phyloP scores from a whole-genome alignment of 2,329 filamentous ascomycete genomes.

The Cadophora gregata region DNA sequence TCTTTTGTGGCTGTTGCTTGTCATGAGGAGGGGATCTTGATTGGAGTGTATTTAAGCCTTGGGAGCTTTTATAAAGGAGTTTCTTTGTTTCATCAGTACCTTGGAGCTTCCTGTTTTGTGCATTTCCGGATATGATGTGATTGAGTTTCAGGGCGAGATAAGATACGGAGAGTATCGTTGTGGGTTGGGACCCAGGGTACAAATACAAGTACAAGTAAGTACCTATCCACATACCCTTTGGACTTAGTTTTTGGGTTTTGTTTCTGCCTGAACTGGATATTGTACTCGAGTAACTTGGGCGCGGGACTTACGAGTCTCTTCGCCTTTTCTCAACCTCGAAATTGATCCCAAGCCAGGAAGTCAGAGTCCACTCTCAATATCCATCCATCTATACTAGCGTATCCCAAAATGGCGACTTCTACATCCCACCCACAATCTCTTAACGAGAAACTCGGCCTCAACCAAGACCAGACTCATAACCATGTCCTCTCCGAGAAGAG shows the following conservation, averaged over 20 bases:
- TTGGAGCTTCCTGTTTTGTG: slow-evolving; percentile 5
- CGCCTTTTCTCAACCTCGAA: neutral
- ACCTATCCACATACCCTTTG: neutral
- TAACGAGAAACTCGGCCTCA: neutral
- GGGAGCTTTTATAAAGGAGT: too few species aligned
- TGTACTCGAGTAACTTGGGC: neutral
- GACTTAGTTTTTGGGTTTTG: neutral
- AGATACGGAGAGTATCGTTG: neutral
- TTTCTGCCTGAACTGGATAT: neutral
- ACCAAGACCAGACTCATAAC: neutral
- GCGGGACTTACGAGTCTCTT: neutral
- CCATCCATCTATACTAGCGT: too few species aligned
- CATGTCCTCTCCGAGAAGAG: neutral
- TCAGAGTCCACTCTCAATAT: too few species aligned
- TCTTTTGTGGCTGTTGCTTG: slow-evolving; percentile 6
- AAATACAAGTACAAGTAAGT: neutral
- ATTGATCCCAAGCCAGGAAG: too few species aligned
- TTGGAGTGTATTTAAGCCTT: neutral
- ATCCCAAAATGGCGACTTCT: neutral
- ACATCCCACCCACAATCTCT: neutral
- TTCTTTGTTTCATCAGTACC: neutral
- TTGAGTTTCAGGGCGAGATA: neutral
- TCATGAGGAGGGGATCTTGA: neutral
- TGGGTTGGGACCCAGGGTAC: neutral
- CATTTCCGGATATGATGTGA: neutral